Conservation (phyloP, 2,329 filamentous ascomycete species). For the Tolypocladium tundrense region DNA sequence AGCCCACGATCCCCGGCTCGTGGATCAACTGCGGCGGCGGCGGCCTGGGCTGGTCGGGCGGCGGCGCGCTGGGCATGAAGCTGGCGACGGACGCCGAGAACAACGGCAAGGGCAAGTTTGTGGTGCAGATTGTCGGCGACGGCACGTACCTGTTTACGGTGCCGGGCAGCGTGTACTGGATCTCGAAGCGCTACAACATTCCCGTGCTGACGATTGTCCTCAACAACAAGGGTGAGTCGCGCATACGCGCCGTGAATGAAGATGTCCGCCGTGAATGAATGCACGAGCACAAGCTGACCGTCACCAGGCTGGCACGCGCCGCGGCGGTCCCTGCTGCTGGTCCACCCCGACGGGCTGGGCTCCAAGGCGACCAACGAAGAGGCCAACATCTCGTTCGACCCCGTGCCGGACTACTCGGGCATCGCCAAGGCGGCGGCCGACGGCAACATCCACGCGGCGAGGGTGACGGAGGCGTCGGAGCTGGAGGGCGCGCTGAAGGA, state of each 20-base stretch:
- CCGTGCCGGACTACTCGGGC: conserved; percentile 47
- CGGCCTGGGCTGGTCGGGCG: conserved; percentile 72
- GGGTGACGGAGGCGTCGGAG: conserved; percentile 34
- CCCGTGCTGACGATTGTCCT: conserved; percentile 44
- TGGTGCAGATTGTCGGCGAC: conserved; percentile 46
- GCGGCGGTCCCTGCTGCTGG: conserved; percentile 42
- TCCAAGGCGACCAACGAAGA: conserved; percentile 49
- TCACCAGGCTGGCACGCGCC: conserved; percentile 48
- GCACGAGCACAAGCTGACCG: conserved; percentile 5
- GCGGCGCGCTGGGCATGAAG: conserved; percentile 66
- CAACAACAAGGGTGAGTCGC: conserved; percentile 41
- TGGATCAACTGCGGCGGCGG: conserved; percentile 78
- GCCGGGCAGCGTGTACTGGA: conserved; percentile 46
- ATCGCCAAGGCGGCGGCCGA: conserved; percentile 51
- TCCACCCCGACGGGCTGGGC: conserved; percentile 47
- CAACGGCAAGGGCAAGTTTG: conserved; percentile 36
- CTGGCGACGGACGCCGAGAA: conserved; percentile 44
- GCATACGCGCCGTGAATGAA: too few species aligned
- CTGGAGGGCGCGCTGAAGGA: conserved; percentile 36
- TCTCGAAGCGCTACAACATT: conserved; percentile 41
- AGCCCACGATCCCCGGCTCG: conserved; percentile 54
- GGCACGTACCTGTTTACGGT: conserved; percentile 47
- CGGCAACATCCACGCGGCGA: conserved; percentile 39
- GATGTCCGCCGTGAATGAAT: background rate
- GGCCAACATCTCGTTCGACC: conserved; percentile 51